Conservation (phyloP, 2,329 filamentous ascomycete species). For the Monosporascus sp. region DNA sequence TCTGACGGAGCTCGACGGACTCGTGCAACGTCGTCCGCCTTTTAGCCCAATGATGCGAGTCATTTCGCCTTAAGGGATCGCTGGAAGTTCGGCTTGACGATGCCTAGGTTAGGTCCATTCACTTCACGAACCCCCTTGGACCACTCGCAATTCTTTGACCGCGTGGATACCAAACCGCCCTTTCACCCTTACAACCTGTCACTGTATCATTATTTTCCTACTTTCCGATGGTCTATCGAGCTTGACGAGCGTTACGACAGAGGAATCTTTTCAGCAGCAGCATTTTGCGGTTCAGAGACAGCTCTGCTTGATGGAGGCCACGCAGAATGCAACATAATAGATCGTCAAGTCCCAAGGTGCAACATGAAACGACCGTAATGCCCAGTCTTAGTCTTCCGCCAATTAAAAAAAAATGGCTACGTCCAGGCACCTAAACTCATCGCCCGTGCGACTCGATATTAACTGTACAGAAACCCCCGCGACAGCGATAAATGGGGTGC, state of each 20-base stretch:
- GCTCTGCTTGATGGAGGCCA: constrained; percentile 27
- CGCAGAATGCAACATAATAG: constrained; percentile 34
- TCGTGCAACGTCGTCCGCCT: constrained; percentile 2
- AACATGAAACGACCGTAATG: constrained; percentile 31
- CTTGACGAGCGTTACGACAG: constrained; percentile 31
- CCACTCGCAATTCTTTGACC: constrained; percentile 18
- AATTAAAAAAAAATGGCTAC: constrained; percentile 21
- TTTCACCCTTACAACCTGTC: constrained; percentile 23
- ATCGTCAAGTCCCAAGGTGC: constrained; percentile 33
- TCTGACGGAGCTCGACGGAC: constrained; percentile 16
- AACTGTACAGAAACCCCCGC: constrained; percentile 13
- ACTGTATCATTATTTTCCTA: constrained; percentile 32
- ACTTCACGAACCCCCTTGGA: constrained; percentile 17
- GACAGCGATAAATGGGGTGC: constrained; percentile 16
- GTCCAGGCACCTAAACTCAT: constrained; percentile 12
- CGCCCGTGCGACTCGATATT: constrained; percentile 14
- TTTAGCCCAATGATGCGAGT: constrained; percentile 7
- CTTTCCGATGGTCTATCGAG: constrained; percentile 27
- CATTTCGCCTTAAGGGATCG: constrained; percentile 9
- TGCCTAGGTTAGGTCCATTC: constrained; percentile 13
- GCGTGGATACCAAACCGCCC: constrained; percentile 25
- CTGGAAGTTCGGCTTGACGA: constrained; percentile 17
- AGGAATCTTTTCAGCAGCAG: constrained; percentile 19
- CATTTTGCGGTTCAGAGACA: constrained; percentile 26
- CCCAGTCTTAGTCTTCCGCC: constrained; percentile 18